Evolutionary conservation across 2,329 filamentous ascomycete species (phyloP), one percentile per base, ranked within the genome.

Genomic region (Rhinocladiella similis): DNA sequence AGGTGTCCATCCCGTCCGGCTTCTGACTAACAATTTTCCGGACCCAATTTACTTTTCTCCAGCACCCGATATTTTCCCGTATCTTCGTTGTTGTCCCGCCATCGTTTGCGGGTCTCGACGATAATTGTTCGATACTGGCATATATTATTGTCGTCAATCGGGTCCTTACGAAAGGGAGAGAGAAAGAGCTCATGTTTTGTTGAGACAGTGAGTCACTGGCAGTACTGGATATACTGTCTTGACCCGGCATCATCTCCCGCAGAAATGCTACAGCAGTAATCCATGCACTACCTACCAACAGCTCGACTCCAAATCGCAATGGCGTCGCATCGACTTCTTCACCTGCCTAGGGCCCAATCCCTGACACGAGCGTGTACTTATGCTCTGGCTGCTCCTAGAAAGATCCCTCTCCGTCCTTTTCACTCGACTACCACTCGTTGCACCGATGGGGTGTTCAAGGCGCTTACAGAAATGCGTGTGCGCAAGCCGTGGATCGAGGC

Each of bases 401-500:
- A 3, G 14, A 12, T 14, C 6, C 14, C 18, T n/a, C 19, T 20
- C 12, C 57, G 50, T 7, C 12, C 35, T n/a, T 63, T 65, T 29
- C 50, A 62, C 35, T 49, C 54, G 18, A 60, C 49, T 14, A 22
- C 57, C 7, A 14, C 39, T 13, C 66, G 58, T 38, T 63, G 55
- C 14, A 83, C 80, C 14, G 82, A 85, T 71, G 83, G 83, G 2
- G 82, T 86, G n/a, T 85, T 84, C 65, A 74, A 76, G 47, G 83
- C 80, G 51, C 72, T 86, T 50, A 83, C 82, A 47, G 78, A 79
- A 16, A 81, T 82, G 72, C 75, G 83, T 43, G 81, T 86, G 6
- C 82, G 82, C 58, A 86, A 80, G n/a, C 85, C 86, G 25, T 89
- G 86, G 83, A 80, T 89, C 39, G 83, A 88, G 63, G 86, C 86